A percentile compares a stretch with the other conserved stretches of the same genome.
These are phyloP conservation scores for Euclidium syriacum DNA, from an alignment of 345 rosid genomes.

Conservation along the genomic window DNA sequence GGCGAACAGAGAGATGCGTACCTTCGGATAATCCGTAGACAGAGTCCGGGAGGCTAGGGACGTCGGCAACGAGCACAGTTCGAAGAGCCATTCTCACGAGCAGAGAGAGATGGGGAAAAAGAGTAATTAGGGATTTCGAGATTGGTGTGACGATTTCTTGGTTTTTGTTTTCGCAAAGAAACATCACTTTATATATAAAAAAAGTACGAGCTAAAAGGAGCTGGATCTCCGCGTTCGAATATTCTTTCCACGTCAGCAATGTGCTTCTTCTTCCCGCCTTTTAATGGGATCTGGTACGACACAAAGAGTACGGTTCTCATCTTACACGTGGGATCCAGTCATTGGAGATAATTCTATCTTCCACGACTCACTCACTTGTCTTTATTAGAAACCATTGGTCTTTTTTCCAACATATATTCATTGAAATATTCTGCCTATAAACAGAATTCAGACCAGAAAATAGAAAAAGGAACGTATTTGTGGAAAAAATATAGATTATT, in stretches of 20 bases:
- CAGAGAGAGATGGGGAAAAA: background rate
- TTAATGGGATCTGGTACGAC: slow-evolving; percentile 21
- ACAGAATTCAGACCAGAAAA: background rate
- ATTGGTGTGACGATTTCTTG: background rate
- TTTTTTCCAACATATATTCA: background rate
- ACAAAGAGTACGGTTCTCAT: slow-evolving; percentile 12
- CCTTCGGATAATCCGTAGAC: slow-evolving; percentile 30
- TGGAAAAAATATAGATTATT: background rate
- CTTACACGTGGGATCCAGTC: slow-evolving; percentile 10
- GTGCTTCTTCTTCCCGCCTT: slow-evolving; percentile 29
- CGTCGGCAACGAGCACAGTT: slow-evolving; percentile 82
- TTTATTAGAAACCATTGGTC: background rate
- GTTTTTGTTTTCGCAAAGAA: background rate
- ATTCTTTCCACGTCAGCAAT: slow-evolving; percentile 32
- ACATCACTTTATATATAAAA: background rate
- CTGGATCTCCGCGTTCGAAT: slow-evolving; percentile 31
- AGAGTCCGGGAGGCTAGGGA: slow-evolving; percentile 56
- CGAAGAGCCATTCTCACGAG: slow-evolving; percentile 57
- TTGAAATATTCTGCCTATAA: background rate
- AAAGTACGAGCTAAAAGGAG: background rate
- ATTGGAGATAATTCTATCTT: slow-evolving; percentile 23
- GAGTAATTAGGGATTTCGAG: slow-evolving; percentile 1
- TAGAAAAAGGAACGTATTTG: no score
- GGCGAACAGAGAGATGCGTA: slow-evolving; percentile 23
- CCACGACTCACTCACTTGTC: background rate